phyloP scores from a whole-genome alignment of 306 rosid genomes.

The Corylus americana region DNA sequence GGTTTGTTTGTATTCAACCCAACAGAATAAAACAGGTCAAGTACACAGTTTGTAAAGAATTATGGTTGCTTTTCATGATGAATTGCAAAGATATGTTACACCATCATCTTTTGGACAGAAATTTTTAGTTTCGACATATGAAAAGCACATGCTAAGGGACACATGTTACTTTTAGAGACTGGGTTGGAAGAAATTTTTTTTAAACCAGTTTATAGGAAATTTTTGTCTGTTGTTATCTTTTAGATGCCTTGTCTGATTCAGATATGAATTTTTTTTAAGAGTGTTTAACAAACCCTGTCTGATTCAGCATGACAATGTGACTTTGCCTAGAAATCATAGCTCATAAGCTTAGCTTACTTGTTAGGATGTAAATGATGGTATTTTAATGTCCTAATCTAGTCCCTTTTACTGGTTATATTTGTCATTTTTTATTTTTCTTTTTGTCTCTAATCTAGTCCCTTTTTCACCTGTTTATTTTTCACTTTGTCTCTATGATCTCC shows the following conservation, averaged over 20 bases:
- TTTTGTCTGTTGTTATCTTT: no score
- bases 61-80: neutral
- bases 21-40: no score
- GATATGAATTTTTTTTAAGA: neutral
- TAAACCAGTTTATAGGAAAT: no score
- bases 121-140: no score
- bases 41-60: neutral
- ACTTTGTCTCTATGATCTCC: no score
- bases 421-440: neutral
- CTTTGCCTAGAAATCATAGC: neutral
- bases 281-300: neutral
- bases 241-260: neutral
- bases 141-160: no score
- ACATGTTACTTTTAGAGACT: no score
- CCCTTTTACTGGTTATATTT: no score
- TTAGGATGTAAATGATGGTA: no score
- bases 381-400: neutral
- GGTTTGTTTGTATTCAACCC: neutral
- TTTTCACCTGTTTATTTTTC: neutral
- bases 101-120: neutral
- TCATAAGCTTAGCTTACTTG: no score
- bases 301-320: neutral
- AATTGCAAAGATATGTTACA: neutral
- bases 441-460: neutral
- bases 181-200: no score